Conservation (phyloP, 2,329 filamentous ascomycete species). For the Raffaelea ambrosiae region DNA sequence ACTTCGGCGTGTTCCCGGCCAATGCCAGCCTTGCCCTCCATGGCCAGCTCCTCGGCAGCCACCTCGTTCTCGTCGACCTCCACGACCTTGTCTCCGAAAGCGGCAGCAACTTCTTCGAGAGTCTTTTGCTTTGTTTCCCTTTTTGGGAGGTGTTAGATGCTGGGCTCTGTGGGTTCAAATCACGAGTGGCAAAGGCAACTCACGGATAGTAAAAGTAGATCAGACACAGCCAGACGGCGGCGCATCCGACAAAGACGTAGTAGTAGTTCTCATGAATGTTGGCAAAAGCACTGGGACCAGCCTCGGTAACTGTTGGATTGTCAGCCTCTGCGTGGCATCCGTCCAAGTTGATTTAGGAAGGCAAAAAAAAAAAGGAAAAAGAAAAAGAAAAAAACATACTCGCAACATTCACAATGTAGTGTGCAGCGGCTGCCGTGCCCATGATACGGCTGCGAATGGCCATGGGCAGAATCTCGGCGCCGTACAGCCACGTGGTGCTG, state of each 20-base stretch:
- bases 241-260: slow-evolving; percentile 49
- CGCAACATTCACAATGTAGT: slow-evolving; percentile 47
- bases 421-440: slow-evolving; percentile 42
- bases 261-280: slow-evolving; percentile 53
- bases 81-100: slow-evolving; percentile 38
- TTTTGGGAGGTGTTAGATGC: too few species aligned
- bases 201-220: slow-evolving; percentile 46
- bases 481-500: slow-evolving; percentile 46
- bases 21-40: not conserved
- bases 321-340: too few species aligned
- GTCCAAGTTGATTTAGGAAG: too few species aligned
- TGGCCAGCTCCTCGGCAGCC: not conserved
- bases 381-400: slow-evolving; percentile 4
- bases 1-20: not conserved
- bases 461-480: slow-evolving; percentile 46
- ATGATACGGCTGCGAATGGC: slow-evolving; percentile 45
- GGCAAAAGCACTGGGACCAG: slow-evolving; percentile 46
- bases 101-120: slow-evolving; percentile 38
- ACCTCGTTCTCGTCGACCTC: not conserved
- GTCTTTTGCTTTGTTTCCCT: slow-evolving; percentile 38
- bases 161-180: too few species aligned
- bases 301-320: slow-evolving; percentile 37
- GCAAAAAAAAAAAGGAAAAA: not conserved
- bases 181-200: too few species aligned
- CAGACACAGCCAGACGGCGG: slow-evolving; percentile 38